A percentile compares a stretch with the other conserved stretches of the same genome.
These are phyloP conservation scores for Trichoderma reesei DNA, from an alignment of 495 filamentous ascomycete species.

Conservation along the genomic window DNA sequence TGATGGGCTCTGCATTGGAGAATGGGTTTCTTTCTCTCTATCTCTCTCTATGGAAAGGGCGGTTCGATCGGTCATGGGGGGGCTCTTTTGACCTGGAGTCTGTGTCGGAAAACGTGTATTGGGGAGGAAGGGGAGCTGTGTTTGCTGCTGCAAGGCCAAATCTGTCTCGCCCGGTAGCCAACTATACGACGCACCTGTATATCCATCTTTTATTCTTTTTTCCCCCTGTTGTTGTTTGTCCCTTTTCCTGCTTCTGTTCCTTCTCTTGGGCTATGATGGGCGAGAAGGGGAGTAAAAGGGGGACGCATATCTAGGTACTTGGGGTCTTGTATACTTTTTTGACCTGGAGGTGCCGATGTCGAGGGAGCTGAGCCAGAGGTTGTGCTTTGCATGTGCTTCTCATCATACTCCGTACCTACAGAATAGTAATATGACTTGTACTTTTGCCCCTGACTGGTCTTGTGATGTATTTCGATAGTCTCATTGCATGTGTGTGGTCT, in stretches of 20 bases:
- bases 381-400: background rate
- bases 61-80: conserved; percentile 12
- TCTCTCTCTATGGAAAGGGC: conserved; percentile 8
- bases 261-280: background rate
- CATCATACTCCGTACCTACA: background rate
- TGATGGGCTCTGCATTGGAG: background rate
- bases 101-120: conserved; percentile 8
- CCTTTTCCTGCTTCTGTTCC: background rate
- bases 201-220: conserved; percentile 10
- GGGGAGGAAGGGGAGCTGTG: background rate
- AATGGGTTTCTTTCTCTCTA: background rate
- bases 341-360: background rate
- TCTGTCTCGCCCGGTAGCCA: conserved; percentile 14
- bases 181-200: conserved; percentile 13
- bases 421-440: background rate
- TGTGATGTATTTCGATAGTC: too few species aligned
- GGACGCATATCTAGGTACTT: too few species aligned
- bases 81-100: conserved; percentile 8
- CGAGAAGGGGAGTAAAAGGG: background rate
- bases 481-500: too few species aligned
- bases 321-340: background rate
- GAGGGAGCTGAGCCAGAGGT: background rate
- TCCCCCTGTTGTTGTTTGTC: conserved; percentile 10
- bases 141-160: conserved; percentile 18
- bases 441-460: too few species aligned